These are phyloP conservation scores for Acanthamoeba healyi DNA, from an alignment of 208 protist species.

Conservation along the genomic window DNA sequence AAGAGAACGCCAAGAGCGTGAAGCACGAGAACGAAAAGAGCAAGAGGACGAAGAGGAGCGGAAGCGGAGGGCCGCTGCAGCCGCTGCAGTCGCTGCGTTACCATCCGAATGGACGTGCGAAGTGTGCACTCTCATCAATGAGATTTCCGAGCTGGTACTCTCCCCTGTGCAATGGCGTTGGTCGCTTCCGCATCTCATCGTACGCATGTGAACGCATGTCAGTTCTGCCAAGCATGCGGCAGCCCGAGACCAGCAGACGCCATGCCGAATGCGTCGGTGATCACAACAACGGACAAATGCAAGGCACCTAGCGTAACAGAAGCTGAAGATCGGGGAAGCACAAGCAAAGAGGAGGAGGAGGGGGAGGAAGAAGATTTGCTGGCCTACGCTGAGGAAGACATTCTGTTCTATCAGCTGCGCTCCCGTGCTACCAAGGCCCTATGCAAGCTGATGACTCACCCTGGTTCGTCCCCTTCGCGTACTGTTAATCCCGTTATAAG, in stretches of 20 bases:
- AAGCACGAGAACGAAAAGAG: not conserved
- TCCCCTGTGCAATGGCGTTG: not conserved
- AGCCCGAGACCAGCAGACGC: not conserved
- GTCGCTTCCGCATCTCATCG: not conserved
- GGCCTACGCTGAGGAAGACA: not conserved
- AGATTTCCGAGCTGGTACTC: slow-evolving; percentile 4
- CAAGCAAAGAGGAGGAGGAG: not conserved
- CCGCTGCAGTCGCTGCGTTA: not conserved
- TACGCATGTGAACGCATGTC: not conserved
- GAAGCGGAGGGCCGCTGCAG: not conserved
- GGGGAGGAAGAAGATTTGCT: not conserved
- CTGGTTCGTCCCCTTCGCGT: no score
- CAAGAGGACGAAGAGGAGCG: not conserved
- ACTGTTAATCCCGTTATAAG: no score
- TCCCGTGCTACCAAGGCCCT: slow-evolving; percentile 17
- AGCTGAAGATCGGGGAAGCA: no score
- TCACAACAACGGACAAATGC: not conserved
- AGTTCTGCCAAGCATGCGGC: slow-evolving; percentile 4
- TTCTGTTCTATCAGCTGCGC: slow-evolving; percentile 66
- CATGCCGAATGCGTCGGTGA: not conserved
- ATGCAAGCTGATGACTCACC: not conserved
- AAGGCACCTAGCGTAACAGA: not conserved
- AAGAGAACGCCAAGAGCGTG: not conserved
- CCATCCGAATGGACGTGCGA: slow-evolving; percentile 49
- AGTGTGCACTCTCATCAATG: slow-evolving; percentile 53